Base-by-base conservation (phyloP, 192 early-diverging fungal genomes). In the Coemansia sp. region DNA sequence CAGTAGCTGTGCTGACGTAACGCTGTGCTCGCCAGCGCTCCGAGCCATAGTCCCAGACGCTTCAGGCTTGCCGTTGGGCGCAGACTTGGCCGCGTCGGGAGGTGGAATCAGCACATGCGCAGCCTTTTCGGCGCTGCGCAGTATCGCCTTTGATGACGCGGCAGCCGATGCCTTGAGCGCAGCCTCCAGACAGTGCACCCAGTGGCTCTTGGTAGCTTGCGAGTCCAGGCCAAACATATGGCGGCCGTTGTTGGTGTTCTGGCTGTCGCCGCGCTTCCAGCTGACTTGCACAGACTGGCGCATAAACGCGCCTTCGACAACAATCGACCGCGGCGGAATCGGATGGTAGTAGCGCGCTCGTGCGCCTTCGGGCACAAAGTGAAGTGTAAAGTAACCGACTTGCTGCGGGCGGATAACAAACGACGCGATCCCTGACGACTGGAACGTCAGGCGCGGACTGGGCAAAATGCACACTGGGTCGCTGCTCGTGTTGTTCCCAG, bases 231-330 rank as follows among this genome's bases (percentile, higher is more conserved):
- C 78, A 59, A 81, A 81, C 78, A 81, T 65, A 66, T 81, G 63
- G 26, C 78, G 65, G 25, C 72, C 72, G 12, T 63, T 62, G 6
- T 48, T 48, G 54, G 23, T 60, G 66, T n/a, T 40, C 15, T 56
- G 57, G 19, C 63, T 58, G 6, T 68, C 72, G 36, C 54, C 28
- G 37, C 72, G 72, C 31, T 52, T 60, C 75, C 75, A 82, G 60
- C 48, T 58, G 57, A 84, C 57, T 72, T 81, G 74, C 59, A 84
- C 46, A 36, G 75, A 66, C 14, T 84, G 71, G 25, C 69, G 74
- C 82, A 84, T 84, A 44, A 81, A 84, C 26, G 64, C 71, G 51
- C 82, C 78, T 62, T 84, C 82, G 38, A 84, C 78, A 2, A 74
- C 61, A 54, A 84, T 59, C 8, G 60, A 63, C 19, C 74, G 64